Evolutionary conservation across 2,329 filamentous ascomycete genomes (phyloP).

Genomic region (Ophioceras dolichostomum): DNA sequence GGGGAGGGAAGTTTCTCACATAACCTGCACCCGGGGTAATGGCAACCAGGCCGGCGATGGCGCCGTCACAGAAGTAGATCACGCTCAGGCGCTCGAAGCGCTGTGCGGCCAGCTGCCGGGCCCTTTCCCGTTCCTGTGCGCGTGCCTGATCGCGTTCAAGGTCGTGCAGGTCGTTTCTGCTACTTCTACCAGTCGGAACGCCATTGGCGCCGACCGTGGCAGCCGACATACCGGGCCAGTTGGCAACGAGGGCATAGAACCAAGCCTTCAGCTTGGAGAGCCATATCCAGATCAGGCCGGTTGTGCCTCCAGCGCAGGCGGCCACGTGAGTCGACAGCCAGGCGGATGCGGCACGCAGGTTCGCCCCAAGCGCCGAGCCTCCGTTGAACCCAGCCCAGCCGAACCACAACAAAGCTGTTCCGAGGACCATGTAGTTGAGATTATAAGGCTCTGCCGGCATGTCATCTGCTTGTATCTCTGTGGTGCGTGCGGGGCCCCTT

Average conservation of each 20-base stretch:
- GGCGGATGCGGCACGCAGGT: constrained; percentile 39
- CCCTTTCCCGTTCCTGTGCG: too few species aligned
- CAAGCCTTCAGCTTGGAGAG: constrained; percentile 19
- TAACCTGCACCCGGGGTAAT: constrained; percentile 44
- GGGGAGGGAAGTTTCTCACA: constrained; percentile 38
- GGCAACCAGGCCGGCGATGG: constrained; percentile 47
- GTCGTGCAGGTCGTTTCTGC: too few species aligned
- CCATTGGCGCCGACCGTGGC: too few species aligned
- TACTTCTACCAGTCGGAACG: too few species aligned
- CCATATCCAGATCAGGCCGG: constrained; percentile 40
- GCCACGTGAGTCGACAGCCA: constrained; percentile 47
- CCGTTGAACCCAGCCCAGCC: constrained; percentile 47
- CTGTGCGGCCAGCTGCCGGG: not conserved
- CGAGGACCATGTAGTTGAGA: constrained; percentile 3
- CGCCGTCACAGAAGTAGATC: constrained; percentile 43
- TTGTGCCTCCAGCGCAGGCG: constrained; percentile 38
- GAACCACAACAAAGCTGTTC: constrained; percentile 23
- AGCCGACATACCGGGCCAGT: too few species aligned
- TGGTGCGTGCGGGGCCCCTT: too few species aligned
- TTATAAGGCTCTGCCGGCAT: constrained; percentile 1
- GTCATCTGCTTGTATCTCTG: too few species aligned
- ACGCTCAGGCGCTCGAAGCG: constrained; percentile 28
- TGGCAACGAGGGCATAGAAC: not conserved
- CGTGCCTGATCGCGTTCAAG: too few species aligned
- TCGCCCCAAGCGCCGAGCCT: constrained; percentile 38